A percentile compares a stretch with the other conserved stretches of the same genome.
Evolutionary conservation across 768 basidiomycete genomes (phyloP).

Genomic region (Leccinum ochraceum): DNA sequence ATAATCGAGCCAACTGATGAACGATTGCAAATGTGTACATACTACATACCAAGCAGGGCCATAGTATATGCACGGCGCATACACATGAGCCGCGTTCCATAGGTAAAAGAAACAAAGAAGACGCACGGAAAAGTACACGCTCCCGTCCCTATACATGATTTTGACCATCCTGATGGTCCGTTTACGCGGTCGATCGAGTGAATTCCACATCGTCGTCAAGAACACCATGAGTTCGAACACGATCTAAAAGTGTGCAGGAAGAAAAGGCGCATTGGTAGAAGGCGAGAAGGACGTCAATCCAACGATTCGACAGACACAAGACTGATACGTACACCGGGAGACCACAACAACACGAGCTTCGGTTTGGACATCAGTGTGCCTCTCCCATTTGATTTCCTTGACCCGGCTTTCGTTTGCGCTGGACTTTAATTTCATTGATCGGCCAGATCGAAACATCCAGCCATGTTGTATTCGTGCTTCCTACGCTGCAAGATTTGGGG

Average conservation of each 20-base stretch:
- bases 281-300: too few relatives aligned
- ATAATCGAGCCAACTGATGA: background rate
- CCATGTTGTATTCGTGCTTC: too few relatives aligned
- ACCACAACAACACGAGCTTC: too few relatives aligned
- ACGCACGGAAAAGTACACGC: slow-evolving; percentile 27
- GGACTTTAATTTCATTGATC: too few relatives aligned
- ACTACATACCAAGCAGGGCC: slow-evolving; percentile 24
- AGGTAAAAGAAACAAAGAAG: background rate
- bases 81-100: slow-evolving; percentile 1
- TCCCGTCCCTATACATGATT: slow-evolving; percentile 22
- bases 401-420: too few relatives aligned
- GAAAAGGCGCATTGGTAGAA: background rate
- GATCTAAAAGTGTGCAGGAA: slow-evolving; percentile 16
- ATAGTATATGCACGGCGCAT: background rate
- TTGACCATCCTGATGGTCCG: slow-evolving; percentile 16
- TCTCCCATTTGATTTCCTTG: too few relatives aligned
- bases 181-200: background rate
- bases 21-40: background rate
- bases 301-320: too few relatives aligned
- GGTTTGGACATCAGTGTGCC: too few relatives aligned
- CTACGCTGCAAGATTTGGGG: too few relatives aligned
- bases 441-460: too few relatives aligned
- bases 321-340: too few relatives aligned
- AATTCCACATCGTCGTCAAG: background rate
- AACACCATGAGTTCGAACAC: slow-evolving; percentile 35